Base-by-base conservation (phyloP, 768 basidiomycete genomes). In the Tephrocybe sp. region DNA sequence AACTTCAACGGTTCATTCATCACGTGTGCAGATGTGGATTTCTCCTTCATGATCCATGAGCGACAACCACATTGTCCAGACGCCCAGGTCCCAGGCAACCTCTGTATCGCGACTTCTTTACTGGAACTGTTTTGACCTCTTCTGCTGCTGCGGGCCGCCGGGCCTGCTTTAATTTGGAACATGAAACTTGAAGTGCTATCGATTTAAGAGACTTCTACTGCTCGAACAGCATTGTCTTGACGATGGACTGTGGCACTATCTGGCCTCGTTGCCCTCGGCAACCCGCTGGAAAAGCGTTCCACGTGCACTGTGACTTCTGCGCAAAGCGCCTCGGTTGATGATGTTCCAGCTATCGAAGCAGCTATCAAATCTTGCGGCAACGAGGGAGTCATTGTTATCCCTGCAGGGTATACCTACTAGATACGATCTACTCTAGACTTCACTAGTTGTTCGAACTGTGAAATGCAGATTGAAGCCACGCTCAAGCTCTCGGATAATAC, bases 351-450 rank as follows among this genome's bases (percentile, higher is more conserved):
- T 45, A 67, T 67, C 16, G 50, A 59, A 40, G 60, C 60, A 7
- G 65, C 65, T 23, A 59, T 68, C 42, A 55, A 65, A 45, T 59
- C 63, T 30, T 68, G 66, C 36, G 67, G 67, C 1, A 64, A 64
- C 30, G 65, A 64, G 9, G 66, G 67, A 6, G 61, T 63, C 31
- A 67, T 67, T 19, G 59, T 66, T 30, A 60, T 68, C 33, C 62
- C 66, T 19, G 65, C 62, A 13, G 62, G 65, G 6, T 54, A 48
- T 14, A 58, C 55, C 1, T 67, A 61, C 32, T 53, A 60, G 30
- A 58, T 68, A 30, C 63, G 64, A 5, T 62, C 61, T 38, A 62
- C 63, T 4, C 54, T 68, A 5, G 57, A 58, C 14, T 66, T 67
- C 30, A 52, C 63, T 43, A 65, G 67, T 16, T 68, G 67, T 55